Percentiles rank a stretch among this genome's conserved stretches.
These are phyloP conservation scores for Candida xyloterini DNA, from an alignment of 805 yeast species.

Conservation along the genomic window DNA sequence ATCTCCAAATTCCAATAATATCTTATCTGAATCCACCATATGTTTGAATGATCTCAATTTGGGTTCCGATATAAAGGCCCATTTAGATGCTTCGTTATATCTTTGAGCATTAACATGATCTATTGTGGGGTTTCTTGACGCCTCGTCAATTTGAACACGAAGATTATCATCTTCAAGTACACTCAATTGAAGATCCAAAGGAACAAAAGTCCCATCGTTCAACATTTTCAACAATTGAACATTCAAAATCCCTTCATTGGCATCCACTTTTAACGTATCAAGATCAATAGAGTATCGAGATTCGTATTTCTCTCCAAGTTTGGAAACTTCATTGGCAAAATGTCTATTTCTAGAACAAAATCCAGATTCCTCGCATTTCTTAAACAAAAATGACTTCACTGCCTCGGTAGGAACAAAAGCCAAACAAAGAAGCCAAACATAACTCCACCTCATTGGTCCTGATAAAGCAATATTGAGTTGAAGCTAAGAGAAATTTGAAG, in stretches of 20 bases:
- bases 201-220: slow-evolving; percentile 37
- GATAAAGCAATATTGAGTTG: neutral
- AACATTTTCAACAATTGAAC: slow-evolving; percentile 50
- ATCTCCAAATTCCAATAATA: slow-evolving; percentile 38
- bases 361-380: slow-evolving; percentile 75
- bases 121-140: slow-evolving; percentile 32
- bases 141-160: slow-evolving; percentile 68
- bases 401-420: slow-evolving; percentile 26
- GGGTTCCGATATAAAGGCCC: slow-evolving; percentile 48
- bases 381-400: slow-evolving; percentile 68
- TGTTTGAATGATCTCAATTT: slow-evolving; percentile 20
- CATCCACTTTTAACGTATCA: slow-evolving; percentile 30
- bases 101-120: slow-evolving; percentile 39
- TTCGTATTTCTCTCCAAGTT: slow-evolving; percentile 23
- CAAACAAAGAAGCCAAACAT: slow-evolving; percentile 1
- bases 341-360: slow-evolving; percentile 79
- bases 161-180: slow-evolving; percentile 55
- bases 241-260: slow-evolving; percentile 32
- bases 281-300: slow-evolving; percentile 43
- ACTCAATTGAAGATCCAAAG: slow-evolving; percentile 55
- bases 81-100: slow-evolving; percentile 55
- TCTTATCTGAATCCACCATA: slow-evolving; percentile 21
- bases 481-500: slow-evolving; percentile 4
- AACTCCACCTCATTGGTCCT: slow-evolving; percentile 10
- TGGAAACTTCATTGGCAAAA: slow-evolving; percentile 46